Evolutionary conservation across 345 rosid species (phyloP).

Genomic region (Eutrema heterophyllum): DNA sequence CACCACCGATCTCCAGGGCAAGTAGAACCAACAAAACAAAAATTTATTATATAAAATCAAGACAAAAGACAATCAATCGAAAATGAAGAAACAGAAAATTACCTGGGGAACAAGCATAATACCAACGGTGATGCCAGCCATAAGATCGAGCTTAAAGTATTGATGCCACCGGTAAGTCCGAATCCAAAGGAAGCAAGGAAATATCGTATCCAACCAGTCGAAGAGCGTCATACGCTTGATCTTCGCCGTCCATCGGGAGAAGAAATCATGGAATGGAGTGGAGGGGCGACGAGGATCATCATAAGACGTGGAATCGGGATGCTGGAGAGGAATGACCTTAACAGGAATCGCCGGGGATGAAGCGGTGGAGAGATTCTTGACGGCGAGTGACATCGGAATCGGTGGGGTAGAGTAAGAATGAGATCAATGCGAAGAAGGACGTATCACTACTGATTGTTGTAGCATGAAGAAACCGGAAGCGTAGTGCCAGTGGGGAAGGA

Average conservation of each 20-base stretch:
- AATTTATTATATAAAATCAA: not conserved
- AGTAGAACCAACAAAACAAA: too few relatives aligned
- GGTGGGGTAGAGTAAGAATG: not conserved
- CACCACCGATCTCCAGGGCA: not conserved
- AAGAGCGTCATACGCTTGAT: conserved; percentile 46
- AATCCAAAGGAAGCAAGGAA: conserved; percentile 91
- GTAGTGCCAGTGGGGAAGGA: not conserved
- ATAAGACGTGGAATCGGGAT: conserved; percentile 42
- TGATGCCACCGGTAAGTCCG: conserved; percentile 71
- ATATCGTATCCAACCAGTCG: conserved; percentile 52
- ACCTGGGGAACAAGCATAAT: conserved; percentile 99
- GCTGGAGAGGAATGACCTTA: conserved; percentile 65
- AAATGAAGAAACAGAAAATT: not conserved
- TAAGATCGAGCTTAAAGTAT: conserved; percentile 72
- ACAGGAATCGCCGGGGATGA: conserved; percentile 35
- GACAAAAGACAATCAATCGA: not conserved
- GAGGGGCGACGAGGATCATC: conserved; percentile 16
- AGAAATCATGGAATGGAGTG: conserved; percentile 14
- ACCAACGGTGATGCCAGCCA: conserved; percentile 92
- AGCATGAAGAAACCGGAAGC: conserved; percentile 22
- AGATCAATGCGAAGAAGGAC: conserved; percentile 7
- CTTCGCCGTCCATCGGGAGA: conserved; percentile 38
- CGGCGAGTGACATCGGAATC: conserved; percentile 15
- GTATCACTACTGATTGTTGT: conserved; percentile 11
- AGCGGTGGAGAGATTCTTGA: conserved; percentile 27